Percentiles rank a stretch among this genome's conserved stretches.
These are phyloP conservation scores for Camellia granthamiana DNA, from an alignment of 148 eudicot species.

Conservation along the genomic window DNA sequence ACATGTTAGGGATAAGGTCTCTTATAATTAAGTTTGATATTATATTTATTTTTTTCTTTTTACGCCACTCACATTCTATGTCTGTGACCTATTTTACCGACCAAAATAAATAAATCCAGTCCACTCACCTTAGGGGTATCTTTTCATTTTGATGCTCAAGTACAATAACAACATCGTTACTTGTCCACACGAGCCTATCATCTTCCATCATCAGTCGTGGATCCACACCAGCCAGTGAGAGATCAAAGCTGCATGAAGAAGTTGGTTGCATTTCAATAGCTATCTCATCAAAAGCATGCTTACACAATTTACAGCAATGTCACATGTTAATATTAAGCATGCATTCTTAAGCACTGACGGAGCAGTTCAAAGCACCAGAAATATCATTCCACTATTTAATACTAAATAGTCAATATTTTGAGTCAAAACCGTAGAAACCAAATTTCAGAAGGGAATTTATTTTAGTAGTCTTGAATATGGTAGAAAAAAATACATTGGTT, in stretches of 20 bases:
- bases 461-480: neutral
- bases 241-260: constrained; percentile 66
- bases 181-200: constrained; percentile 94
- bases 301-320: neutral
- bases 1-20: too few species aligned
- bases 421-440: neutral
- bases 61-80: too few species aligned
- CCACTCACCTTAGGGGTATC: too few species aligned
- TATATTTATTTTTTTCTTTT: too few species aligned
- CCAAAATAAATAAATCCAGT: too few species aligned
- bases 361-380: neutral
- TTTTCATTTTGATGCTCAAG: too few species aligned
- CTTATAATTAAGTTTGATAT: too few species aligned
- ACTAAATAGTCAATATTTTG: neutral
- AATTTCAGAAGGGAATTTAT: too few species aligned
- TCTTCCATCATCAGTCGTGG: constrained; percentile 95
- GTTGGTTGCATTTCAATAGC: neutral
- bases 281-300: neutral
- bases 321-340: neutral
- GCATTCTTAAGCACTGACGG: neutral
- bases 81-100: too few species aligned
- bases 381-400: neutral
- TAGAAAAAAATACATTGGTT: neutral
- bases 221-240: constrained; percentile 95
- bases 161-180: constrained; percentile 56